Evolutionary conservation across 371 early-diverging fungal species (phyloP), one percentile per base, ranked within the genome.

Genomic region (Rhizopus arrhizus): DNA sequence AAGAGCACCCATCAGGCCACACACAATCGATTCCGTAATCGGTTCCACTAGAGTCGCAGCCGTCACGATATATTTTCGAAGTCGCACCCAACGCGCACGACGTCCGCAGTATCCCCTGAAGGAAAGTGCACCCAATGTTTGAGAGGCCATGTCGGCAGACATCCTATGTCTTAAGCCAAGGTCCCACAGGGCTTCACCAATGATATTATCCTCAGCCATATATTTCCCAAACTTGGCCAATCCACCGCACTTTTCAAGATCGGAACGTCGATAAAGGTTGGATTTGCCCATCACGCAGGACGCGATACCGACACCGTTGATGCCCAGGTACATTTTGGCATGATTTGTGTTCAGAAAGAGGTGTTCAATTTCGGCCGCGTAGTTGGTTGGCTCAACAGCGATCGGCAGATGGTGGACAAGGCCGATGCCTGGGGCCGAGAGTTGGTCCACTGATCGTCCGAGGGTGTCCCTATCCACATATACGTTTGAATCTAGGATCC

Each of bases 211-310:
- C 68, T 98, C 98, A 10, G 92, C 89, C 87, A 97, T 87, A 75
- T 85, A 96, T 68, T 91, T 78, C 35, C 89, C 94, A 80, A 95
- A 96, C 15, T 87, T 77, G 7, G 70, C 84, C 36, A 98, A 71
- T 0, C 96, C 97, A 4, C 95, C 97, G 29, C 83, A 83, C 40
- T 70, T 73, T 55, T 89, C 91, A 35, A 98, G 81, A 57, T 85
- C 89, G n/a, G 89, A 89, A 50, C 89, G 90, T 38, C 95, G 85
- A 74, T 92, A 97, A 53, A 97, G 66, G 59, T 93, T 95, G 29
- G 93, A 93, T 64, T 98, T 98, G 31, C 98, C 98, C 75, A 95
- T 89, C 34, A 98, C 84, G 70, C 97, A 97, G 32, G 89, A 89
- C 16, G 90, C 92, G 11, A 93, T 69, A 12, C 84, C 90, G 2